phyloP scores from a whole-genome alignment of 2,329 filamentous ascomycete species.

The Cordyceps militaris region DNA sequence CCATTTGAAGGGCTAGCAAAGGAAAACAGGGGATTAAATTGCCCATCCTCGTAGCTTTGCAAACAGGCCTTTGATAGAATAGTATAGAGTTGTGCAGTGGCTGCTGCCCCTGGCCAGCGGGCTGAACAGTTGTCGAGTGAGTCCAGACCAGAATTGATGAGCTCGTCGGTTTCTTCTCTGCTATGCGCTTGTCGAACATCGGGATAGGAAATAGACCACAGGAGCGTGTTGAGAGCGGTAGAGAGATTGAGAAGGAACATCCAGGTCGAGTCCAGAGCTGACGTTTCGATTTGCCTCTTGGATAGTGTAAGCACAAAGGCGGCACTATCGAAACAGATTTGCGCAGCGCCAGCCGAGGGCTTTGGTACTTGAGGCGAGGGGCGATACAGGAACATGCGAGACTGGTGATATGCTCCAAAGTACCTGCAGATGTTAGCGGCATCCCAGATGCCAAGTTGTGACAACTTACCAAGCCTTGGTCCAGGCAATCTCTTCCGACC shows the following conservation, averaged over 20 bases:
- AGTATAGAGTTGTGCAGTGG: conserved; percentile 78
- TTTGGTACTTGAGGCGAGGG: conserved; percentile 88
- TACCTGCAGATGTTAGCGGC: conserved; percentile 41
- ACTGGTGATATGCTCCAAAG: conserved; percentile 68
- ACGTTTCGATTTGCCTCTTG: conserved; percentile 68
- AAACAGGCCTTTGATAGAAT: conserved; percentile 80
- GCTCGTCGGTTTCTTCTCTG: conserved; percentile 66
- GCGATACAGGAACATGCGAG: conserved; percentile 80
- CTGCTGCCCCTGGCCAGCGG: conserved; percentile 84
- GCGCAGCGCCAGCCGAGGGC: conserved; percentile 71
- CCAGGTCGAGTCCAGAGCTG: conserved; percentile 83
- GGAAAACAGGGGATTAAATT: conserved; percentile 21
- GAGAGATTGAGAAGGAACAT: conserved; percentile 85
- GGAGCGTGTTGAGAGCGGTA: conserved; percentile 82
- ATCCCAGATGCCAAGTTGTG: background rate
- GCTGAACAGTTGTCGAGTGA: conserved; percentile 74
- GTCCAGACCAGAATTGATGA: conserved; percentile 68
- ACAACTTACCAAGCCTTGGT: conserved; percentile 69
- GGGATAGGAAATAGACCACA: conserved; percentile 86
- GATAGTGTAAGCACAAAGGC: conserved; percentile 76
- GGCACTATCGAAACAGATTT: conserved; percentile 76
- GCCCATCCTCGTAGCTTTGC: conserved; percentile 66
- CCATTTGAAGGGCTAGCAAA: conserved; percentile 29
- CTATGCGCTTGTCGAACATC: conserved; percentile 69
- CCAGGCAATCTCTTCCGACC: conserved; percentile 63